phyloP scores from a whole-genome alignment of 202 grass and related monocot species.

The Digitaria exilis region DNA sequence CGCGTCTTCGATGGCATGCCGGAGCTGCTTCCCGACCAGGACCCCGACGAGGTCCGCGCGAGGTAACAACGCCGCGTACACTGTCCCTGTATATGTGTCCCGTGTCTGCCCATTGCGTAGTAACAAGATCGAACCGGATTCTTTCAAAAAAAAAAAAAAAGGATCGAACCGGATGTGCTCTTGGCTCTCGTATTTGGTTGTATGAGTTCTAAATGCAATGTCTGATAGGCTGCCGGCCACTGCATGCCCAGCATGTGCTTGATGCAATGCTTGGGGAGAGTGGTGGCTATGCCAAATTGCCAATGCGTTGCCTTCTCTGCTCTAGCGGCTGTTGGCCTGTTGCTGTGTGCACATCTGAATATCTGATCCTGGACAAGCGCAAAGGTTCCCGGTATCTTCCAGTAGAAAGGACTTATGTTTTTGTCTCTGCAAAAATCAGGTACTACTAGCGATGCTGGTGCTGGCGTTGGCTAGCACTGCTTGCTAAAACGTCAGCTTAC shows the following conservation, averaged over 20 bases:
- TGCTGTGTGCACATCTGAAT: not conserved
- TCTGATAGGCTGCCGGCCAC: not conserved
- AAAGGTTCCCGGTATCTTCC: not conserved
- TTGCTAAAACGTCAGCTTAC: conserved; percentile 5
- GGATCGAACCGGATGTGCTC: too few relatives aligned
- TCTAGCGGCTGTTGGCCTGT: not conserved
- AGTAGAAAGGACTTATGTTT: not conserved
- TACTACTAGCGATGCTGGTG: not conserved
- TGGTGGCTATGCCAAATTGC: not conserved
- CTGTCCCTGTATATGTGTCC: too few relatives aligned
- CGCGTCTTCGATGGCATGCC: conserved; percentile 72
- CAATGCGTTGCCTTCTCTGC: conserved; percentile 9
- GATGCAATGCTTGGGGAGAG: conserved; percentile 3
- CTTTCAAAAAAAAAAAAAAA: too few relatives aligned
- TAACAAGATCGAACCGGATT: too few relatives aligned
- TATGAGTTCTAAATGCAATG: not conserved
- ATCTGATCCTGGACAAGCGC: not conserved
- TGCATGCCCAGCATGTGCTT: conserved; percentile 10
- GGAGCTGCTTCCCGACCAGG: conserved; percentile 51
- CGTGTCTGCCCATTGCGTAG: not conserved
- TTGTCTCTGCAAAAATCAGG: not conserved
- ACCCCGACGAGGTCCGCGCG: conserved; percentile 54
- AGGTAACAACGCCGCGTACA: conserved; percentile 32
- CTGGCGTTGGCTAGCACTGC: conserved; percentile 2
- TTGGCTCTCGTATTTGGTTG: not conserved